Evolutionary conservation across 1,139 yeast genomes (phyloP).

Genomic region (Hanseniaspora uvarum): DNA sequence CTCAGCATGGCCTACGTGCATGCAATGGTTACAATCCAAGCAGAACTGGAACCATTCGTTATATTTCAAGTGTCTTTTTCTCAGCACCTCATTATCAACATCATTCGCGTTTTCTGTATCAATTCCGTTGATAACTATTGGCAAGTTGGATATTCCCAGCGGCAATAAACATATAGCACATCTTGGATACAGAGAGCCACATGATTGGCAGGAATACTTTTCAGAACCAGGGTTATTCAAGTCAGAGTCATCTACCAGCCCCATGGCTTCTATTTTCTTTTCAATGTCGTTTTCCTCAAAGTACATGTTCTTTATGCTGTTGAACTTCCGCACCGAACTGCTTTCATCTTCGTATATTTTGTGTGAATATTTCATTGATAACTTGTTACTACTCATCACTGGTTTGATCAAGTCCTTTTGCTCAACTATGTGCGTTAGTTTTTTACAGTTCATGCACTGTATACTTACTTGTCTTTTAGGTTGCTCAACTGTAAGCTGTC

Average conservation of each 20-base stretch:
- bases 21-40: slow-evolving; percentile 80
- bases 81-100: slow-evolving; percentile 22
- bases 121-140: slow-evolving; percentile 29
- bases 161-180: slow-evolving; percentile 83
- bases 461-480: slow-evolving; percentile 67
- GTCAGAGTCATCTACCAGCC: slow-evolving; percentile 1
- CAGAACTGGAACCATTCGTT: slow-evolving; percentile 80
- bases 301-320: not conserved
- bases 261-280: not conserved
- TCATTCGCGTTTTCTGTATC: slow-evolving; percentile 17
- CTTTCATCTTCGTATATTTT: slow-evolving; percentile 18
- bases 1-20: slow-evolving; percentile 90
- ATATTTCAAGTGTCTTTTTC: slow-evolving; percentile 23
- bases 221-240: slow-evolving; percentile 24
- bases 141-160: slow-evolving; percentile 53
- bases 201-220: slow-evolving; percentile 57
- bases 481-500: slow-evolving; percentile 41
- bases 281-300: not conserved
- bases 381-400: not conserved
- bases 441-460: slow-evolving; percentile 74
- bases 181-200: slow-evolving; percentile 82
- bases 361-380: not conserved
- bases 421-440: slow-evolving; percentile 41
- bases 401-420: slow-evolving; percentile 9
- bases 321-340: not conserved